phyloP scores from a whole-genome alignment of 202 grass and related monocot genomes.

The Carex arenaria region DNA sequence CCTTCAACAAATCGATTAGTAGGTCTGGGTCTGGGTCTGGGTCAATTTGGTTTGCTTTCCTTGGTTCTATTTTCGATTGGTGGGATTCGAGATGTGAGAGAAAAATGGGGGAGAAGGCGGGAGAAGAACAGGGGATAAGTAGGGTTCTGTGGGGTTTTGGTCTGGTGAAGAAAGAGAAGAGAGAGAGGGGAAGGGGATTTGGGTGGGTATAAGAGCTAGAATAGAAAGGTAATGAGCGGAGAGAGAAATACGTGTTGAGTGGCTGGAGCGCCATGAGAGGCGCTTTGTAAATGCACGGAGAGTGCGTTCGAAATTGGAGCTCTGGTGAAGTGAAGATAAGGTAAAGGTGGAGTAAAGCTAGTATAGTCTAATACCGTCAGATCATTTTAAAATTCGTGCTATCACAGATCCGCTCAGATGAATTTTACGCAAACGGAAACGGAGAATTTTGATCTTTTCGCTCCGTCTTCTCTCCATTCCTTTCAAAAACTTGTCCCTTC shows the following conservation, averaged over 20 bases:
- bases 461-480: too few species aligned
- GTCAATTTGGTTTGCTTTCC: neutral
- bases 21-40: neutral
- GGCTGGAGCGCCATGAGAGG: slow-evolving; percentile 27
- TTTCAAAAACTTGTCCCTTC: too few species aligned
- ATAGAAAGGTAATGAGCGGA: neutral
- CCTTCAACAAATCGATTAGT: slow-evolving; percentile 15
- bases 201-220: neutral
- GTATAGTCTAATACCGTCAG: too few species aligned
- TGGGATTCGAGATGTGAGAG: slow-evolving; percentile 10
- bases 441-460: too few species aligned
- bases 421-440: too few species aligned
- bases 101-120: neutral
- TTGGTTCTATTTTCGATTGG: neutral
- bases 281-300: neutral
- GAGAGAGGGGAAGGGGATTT: neutral
- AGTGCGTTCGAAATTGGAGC: neutral
- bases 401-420: too few species aligned
- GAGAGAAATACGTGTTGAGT: slow-evolving; percentile 6
- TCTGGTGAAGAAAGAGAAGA: neutral
- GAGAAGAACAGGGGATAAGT: slow-evolving; percentile 6
- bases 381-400: too few species aligned
- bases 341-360: neutral
- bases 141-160: slow-evolving; percentile 11
- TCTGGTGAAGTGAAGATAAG: neutral